Conservation (phyloP, 2,329 filamentous ascomycete species). For the Tetracladium maxilliforme region DNA sequence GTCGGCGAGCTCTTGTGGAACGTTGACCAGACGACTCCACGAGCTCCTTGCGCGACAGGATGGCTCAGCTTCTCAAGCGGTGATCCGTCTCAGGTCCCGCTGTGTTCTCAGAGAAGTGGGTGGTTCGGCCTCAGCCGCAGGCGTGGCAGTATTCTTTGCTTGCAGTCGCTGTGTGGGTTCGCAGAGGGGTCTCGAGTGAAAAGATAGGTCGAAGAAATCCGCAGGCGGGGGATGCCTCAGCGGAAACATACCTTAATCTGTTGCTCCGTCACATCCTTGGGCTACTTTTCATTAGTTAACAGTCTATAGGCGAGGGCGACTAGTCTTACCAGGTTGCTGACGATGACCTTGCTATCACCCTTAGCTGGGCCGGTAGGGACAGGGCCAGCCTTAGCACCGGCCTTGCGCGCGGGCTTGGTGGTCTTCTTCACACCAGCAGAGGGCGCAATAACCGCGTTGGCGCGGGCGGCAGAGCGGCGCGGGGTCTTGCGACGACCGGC, state of each 20-base stretch:
- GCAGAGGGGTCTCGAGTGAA: no score
- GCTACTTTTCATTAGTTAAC: conserved; percentile 33
- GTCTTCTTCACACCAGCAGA: conserved; percentile 76
- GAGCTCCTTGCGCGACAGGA: no score
- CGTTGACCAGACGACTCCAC: no score
- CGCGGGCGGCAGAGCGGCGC: conserved; percentile 31
- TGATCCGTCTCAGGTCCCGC: no score
- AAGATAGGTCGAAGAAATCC: conserved; percentile 57
- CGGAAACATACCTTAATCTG: conserved; percentile 99
- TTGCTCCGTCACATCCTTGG: conserved; percentile 87
- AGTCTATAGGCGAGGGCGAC: conserved; percentile 1
- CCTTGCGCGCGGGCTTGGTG: conserved; percentile 43
- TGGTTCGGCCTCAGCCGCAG: no score
- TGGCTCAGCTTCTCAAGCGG: no score
- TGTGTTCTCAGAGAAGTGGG: no score
- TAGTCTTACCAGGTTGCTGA: conserved; percentile 85
- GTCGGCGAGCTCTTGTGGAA: no score
- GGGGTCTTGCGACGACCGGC: conserved; percentile 24
- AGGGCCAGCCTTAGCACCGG: conserved; percentile 44
- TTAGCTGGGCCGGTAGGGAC: conserved; percentile 49
- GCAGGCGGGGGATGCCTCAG: conserved; percentile 54
- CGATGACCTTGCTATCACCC: conserved; percentile 89
- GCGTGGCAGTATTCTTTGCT: no score
- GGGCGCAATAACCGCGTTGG: conserved; percentile 45
- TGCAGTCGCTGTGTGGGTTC: no score